These are phyloP conservation scores for Dryadomyces sulphureus DNA, from an alignment of 2,329 filamentous ascomycete species.

Conservation along the genomic window DNA sequence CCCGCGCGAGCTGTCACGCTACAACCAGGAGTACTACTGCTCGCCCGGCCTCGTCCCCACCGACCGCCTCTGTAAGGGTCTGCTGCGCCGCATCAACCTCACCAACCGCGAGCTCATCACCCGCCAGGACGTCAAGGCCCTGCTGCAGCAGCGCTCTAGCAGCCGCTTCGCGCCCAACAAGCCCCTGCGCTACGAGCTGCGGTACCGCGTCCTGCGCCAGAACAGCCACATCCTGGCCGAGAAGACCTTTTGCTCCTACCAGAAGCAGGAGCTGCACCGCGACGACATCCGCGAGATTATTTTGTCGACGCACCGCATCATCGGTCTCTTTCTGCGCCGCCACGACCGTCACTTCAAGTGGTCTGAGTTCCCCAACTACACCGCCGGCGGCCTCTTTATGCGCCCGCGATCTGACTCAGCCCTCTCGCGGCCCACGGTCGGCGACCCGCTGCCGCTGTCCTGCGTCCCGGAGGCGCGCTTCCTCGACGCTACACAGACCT, in stretches of 20 bases:
- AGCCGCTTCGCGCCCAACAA: conserved; percentile 20
- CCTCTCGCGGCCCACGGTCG: conserved; percentile 24
- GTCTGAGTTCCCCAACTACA: conserved; percentile 23
- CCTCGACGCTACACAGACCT: conserved; percentile 27
- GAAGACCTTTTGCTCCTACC: conserved; percentile 33
- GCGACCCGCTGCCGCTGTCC: conserved; percentile 27
- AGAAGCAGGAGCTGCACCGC: conserved; percentile 28
- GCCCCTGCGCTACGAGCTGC: conserved; percentile 31
- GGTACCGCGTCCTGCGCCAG: conserved; percentile 27
- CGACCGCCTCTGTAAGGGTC: conserved; percentile 30
- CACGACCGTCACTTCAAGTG: conserved; percentile 36
- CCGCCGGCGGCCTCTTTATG: conserved; percentile 14
- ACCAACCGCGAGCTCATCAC: conserved; percentile 38
- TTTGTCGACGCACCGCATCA: conserved; percentile 31
- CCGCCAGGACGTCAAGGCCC: conserved; percentile 32
- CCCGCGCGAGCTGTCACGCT: conserved; percentile 9
- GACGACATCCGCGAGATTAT: conserved; percentile 30
- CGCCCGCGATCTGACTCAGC: conserved; percentile 14
- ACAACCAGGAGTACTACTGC: conserved; percentile 30
- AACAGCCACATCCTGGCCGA: conserved; percentile 27
- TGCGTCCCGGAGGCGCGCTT: conserved; percentile 32
- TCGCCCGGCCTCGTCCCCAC: conserved; percentile 28
- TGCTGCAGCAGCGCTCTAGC: conserved; percentile 18
- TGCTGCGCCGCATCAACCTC: conserved; percentile 35
- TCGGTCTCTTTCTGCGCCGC: conserved; percentile 33